Conservation (phyloP, 352 stramenopile genomes). For the Phytophthora agathidicida region DNA sequence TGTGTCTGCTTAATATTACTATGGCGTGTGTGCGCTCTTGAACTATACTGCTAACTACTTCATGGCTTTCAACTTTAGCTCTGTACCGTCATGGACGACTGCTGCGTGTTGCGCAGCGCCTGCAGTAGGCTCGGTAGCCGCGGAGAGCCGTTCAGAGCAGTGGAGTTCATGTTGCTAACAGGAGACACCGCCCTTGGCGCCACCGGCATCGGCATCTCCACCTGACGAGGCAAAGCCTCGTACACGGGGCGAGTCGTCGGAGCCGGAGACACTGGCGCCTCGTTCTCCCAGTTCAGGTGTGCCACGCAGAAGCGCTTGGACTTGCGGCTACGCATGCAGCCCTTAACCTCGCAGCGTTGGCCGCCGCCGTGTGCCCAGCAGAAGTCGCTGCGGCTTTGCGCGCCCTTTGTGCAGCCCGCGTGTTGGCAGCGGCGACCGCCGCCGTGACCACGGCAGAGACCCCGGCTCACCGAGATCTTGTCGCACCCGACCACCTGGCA, state of each 20-base stretch:
- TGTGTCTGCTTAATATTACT: slow-evolving; percentile 29
- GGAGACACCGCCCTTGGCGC: slow-evolving; percentile 28
- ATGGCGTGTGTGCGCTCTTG: slow-evolving; percentile 2
- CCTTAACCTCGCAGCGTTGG: slow-evolving; percentile 63
- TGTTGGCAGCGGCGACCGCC: slow-evolving; percentile 63
- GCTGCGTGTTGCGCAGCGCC: slow-evolving; percentile 43
- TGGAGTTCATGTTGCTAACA: slow-evolving; percentile 6
- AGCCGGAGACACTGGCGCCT: slow-evolving; percentile 3
- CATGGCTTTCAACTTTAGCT: slow-evolving; percentile 12
- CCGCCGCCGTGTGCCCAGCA: slow-evolving; percentile 73
- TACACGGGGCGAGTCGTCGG: slow-evolving; percentile 7
- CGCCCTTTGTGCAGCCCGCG: slow-evolving; percentile 51
- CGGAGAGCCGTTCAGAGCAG: slow-evolving; percentile 9
- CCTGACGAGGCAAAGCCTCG: slow-evolving; percentile 12
- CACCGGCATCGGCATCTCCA: slow-evolving; percentile 32
- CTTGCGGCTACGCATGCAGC: slow-evolving; percentile 67
- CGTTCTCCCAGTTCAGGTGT: slow-evolving; percentile 52
- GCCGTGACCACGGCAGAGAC: slow-evolving; percentile 64
- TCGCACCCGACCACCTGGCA: slow-evolving; percentile 59
- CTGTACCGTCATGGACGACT: slow-evolving; percentile 27
- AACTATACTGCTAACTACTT: slow-evolving; percentile 10
- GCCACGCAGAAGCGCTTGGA: slow-evolving; percentile 68
- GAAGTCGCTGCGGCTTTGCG: slow-evolving; percentile 63
- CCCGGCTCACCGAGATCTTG: slow-evolving; percentile 68
- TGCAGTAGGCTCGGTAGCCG: slow-evolving; percentile 55